These are phyloP conservation scores for Candida gigantensis DNA, from an alignment of 1,139 yeast species.

Conservation along the genomic window DNA sequence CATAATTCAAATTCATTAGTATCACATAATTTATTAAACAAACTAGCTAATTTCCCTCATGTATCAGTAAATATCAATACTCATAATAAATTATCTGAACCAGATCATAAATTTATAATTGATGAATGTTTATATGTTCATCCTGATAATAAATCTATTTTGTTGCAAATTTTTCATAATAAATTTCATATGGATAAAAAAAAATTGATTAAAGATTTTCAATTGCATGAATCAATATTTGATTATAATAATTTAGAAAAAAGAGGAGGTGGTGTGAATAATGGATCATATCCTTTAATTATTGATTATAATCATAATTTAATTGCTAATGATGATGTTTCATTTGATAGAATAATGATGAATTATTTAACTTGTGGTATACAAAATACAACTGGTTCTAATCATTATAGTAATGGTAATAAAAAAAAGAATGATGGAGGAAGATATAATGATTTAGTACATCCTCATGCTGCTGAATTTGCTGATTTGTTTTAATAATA, in stretches of 20 bases:
- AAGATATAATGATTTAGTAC: constrained; percentile 31
- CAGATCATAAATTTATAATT: constrained; percentile 37
- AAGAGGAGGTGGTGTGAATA: too few species aligned
- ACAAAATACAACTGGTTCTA: constrained; percentile 24
- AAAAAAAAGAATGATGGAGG: not conserved
- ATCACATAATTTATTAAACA: constrained; percentile 29
- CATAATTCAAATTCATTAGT: constrained; percentile 30
- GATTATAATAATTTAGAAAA: constrained; percentile 10
- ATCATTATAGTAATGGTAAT: not conserved
- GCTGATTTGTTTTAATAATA: constrained; percentile 45
- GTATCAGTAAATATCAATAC: not conserved
- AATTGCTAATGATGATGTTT: constrained; percentile 51
- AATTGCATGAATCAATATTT: constrained; percentile 13
- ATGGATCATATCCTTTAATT: too few species aligned
- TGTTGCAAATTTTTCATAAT: constrained; percentile 25
- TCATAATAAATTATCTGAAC: constrained; percentile 24
- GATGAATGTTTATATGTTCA: constrained; percentile 43
- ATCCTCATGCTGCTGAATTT: constrained; percentile 51
- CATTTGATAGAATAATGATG: constrained; percentile 44
- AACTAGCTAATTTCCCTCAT: constrained; percentile 16
- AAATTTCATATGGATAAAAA: constrained; percentile 7
- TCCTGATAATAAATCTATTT: constrained; percentile 42
- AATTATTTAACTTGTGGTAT: constrained; percentile 44
- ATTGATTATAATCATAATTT: constrained; percentile 58
- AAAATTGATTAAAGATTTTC: constrained; percentile 16